Evolutionary conservation across 1,284 basidiomycete genomes (phyloP).

Genomic region (Malassezia sp.): DNA sequence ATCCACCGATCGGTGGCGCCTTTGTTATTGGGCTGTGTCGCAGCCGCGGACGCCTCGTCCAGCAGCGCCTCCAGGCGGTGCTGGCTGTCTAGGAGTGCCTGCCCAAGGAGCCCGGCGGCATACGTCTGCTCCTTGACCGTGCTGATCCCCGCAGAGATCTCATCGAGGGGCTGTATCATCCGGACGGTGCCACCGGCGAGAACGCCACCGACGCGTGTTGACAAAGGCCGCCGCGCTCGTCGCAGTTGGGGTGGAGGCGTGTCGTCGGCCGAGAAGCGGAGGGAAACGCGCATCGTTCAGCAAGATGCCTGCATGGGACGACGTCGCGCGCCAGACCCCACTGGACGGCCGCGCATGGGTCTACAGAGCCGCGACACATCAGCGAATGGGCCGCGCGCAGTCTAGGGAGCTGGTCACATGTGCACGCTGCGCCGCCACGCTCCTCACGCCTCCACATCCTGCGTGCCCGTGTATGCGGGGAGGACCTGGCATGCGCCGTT

Average conservation of each 20-base stretch:
- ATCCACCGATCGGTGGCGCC: constrained; percentile 3
- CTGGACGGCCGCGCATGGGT: too few species aligned
- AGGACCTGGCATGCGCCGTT: constrained; percentile 61
- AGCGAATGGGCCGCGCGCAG: too few species aligned
- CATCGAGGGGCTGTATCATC: constrained; percentile 5
- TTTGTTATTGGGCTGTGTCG: constrained; percentile 6
- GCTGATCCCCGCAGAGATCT: constrained; percentile 11
- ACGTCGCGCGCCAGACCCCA: too few species aligned
- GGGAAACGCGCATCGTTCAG: background rate
- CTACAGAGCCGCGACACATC: too few species aligned
- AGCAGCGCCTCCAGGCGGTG: constrained; percentile 31
- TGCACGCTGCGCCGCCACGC: background rate
- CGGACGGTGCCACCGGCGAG: background rate
- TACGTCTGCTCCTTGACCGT: constrained; percentile 16
- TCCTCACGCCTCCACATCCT: constrained; percentile 48
- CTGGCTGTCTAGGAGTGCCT: constrained; percentile 30
- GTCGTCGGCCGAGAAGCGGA: too few species aligned
- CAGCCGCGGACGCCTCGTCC: too few species aligned
- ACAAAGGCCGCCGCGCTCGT: background rate
- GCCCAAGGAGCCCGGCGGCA: constrained; percentile 37
- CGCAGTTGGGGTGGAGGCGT: too few species aligned
- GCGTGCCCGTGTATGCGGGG: constrained; percentile 75
- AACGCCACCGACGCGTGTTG: background rate
- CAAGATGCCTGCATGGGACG: constrained; percentile 6
- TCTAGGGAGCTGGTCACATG: too few species aligned